Base-by-base conservation (phyloP, 2,329 filamentous ascomycete species). In the Colletotrichum zoysiae region DNA sequence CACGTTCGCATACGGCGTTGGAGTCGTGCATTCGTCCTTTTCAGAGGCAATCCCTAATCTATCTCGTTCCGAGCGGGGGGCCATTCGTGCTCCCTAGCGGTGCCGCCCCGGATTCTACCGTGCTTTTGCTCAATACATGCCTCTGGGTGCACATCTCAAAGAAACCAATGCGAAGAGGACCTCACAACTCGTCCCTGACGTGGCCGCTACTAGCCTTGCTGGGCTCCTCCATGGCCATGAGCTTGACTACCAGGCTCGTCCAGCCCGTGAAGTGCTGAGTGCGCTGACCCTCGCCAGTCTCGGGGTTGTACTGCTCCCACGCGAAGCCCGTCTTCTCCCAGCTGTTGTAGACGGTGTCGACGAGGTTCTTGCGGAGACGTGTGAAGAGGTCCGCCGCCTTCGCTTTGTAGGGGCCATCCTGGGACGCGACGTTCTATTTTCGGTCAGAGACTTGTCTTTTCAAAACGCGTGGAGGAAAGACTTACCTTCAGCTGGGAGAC, bases 201-300 rank as follows among this genome's bases (percentile, higher is more conserved):
- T 81, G 80, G 40, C 74, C 77, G 61, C 50, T 38, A 61, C 35
- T n/a, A 51, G 76, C 76, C 55, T 76, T 76, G 35, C 74, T 74
- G 30, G 94, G 78, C 76, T 97, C 92, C 8, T 94, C 93, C 94
- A 99, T 95, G 58, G 90, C 90, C 95, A 98, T 97, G 76, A 99
- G 94, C 86, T 97, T 98, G 57, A 98, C 95, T 59, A 98, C 93
- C 82, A 98, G 85, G 80, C 94, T 97, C n/a, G 96, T 99, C 96
- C 96, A 99, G 62, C 96, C 96, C 0, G 96, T 98, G 80, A 99
- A 99, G 82, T 98, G 95, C 86, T 98, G 95, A 6, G 95, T 98
- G 53, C 96, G 88, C 85, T 98, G 95, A n/a, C 96, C 96, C 65
- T 89, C 89, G 57, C 96, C 96, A 4, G 94, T 97, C 77, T 97